Evolutionary conservation across 1,284 basidiomycete species (phyloP).

Genomic region (Fistulina hepatica): DNA sequence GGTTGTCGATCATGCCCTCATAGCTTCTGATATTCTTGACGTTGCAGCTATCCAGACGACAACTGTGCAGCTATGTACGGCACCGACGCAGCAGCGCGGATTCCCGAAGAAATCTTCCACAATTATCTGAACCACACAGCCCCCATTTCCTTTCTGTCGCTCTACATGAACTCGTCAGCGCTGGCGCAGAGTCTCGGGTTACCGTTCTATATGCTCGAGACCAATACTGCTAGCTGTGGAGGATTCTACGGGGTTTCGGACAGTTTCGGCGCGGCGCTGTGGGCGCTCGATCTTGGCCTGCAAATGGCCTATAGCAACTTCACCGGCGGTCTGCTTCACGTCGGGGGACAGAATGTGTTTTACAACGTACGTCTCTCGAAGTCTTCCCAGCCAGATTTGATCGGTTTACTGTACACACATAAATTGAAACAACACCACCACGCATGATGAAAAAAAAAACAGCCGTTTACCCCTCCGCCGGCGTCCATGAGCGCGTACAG

Average conservation of each 20-base stretch:
- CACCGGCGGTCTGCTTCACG: conserved; percentile 44
- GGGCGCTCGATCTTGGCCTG: conserved; percentile 57
- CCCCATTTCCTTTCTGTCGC: conserved; percentile 30
- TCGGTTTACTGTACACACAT: conserved; percentile 21
- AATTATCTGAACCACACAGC: conserved; percentile 46
- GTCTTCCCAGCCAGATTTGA: not conserved
- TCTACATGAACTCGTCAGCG: conserved; percentile 35
- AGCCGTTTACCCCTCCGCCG: conserved; percentile 32
- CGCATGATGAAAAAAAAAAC: conserved; percentile 2
- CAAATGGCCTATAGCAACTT: conserved; percentile 55
- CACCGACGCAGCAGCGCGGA: conserved; percentile 23
- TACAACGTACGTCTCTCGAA: conserved; percentile 47
- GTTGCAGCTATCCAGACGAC: conserved; percentile 42
- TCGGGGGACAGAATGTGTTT: conserved; percentile 56
- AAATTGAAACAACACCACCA: conserved; percentile 33
- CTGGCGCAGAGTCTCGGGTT: conserved; percentile 35
- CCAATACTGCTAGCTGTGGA: conserved; percentile 43
- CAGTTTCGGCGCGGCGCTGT: conserved; percentile 61
- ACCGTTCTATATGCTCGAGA: conserved; percentile 39
- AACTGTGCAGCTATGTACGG: conserved; percentile 51
- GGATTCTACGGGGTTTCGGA: conserved; percentile 70
- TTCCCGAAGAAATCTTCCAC: conserved; percentile 32
- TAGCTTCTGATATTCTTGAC: conserved; percentile 6
- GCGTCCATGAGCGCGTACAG: conserved; percentile 44
- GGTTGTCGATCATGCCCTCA: not conserved